Evolutionary conservation across 106 monocot genomes (phyloP), one percentile per base, ranked within the genome.

Genomic region (Phalaenopsis equestris): DNA sequence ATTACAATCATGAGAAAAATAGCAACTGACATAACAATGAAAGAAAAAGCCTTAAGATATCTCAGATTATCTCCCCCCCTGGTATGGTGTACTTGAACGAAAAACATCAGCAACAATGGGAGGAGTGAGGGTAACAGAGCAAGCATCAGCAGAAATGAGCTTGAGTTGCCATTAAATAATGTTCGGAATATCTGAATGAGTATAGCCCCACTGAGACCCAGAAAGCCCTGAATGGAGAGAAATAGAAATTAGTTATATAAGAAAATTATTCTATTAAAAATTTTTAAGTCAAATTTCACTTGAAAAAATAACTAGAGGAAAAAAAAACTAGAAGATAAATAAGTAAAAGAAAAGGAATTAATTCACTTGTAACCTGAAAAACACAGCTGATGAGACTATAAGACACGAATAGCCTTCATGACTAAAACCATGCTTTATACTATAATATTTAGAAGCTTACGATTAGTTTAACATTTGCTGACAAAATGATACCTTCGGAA

Each of bases 171-270:
- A 45, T 84, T 79, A 23, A 85, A 88, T 37, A 91, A 16, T 16
- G 97, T 91, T 55, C 56, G 82, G 72, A 94, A 91, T 72, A 88
- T 41, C 78, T 94, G 89, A 21, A 94, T 86, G 17, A 98, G 80
- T 41, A 98, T 94, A 11, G 97, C 97, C 49, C 97, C 94, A 79
- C 94, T 92, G 77, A 98, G 80, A 48, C 97, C 94, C 36, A 94
- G 78, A 89, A 98, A 98, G 0, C 94, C 97, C 97, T 98, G 73
- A 19, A 64, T 3, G 56, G 70, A 70, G 70, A 70, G 38, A 70
- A 39, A 70, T 36, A 39, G 38, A 36, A 70, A 70, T 4, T 12
- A 14, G 0, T 15, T 39, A 70, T 14, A 12, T 52, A 12, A 52
- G 12, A 52, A 52, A 52, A 52, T 52, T 14, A 52, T 12, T 52